These are phyloP conservation scores for Raffaelea ambrosiae DNA, from an alignment of 2,329 filamentous ascomycete genomes.

Conservation along the genomic window DNA sequence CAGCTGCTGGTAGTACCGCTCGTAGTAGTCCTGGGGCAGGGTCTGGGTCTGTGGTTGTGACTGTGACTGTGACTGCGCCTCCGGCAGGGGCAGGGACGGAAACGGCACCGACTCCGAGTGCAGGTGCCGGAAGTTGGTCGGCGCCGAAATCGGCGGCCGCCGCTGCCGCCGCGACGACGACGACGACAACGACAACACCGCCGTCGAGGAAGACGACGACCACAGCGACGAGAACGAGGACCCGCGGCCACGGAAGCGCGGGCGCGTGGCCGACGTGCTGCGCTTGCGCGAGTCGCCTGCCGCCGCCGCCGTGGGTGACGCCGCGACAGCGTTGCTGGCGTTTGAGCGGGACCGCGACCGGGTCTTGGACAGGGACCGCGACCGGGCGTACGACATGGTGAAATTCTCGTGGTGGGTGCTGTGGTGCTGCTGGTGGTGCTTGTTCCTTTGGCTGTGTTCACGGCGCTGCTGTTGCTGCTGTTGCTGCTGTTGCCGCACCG, in stretches of 20 bases:
- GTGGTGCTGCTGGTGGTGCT: not conserved
- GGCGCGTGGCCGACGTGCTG: slow-evolving; percentile 35
- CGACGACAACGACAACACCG: slow-evolving; percentile 22
- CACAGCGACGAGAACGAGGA: slow-evolving; percentile 23
- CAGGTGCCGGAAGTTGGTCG: slow-evolving; percentile 52
- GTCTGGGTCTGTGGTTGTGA: not conserved
- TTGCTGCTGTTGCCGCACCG: not conserved
- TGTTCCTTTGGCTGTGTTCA: not conserved
- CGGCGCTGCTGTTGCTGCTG: not conserved
- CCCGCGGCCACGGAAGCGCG: slow-evolving; percentile 32
- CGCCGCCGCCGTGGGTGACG: no score
- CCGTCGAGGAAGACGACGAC: slow-evolving; percentile 27
- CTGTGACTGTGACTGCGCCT: not conserved
- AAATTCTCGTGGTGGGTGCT: no score
- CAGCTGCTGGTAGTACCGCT: not conserved
- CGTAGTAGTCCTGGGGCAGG: not conserved
- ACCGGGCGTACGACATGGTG: no score
- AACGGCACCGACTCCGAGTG: slow-evolving; percentile 24
- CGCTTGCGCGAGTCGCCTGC: slow-evolving; percentile 23
- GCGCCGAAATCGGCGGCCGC: slow-evolving; percentile 48
- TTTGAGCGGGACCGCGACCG: slow-evolving; percentile 5
- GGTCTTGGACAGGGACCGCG: not conserved
- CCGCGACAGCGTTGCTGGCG: no score
- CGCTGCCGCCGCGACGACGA: slow-evolving; percentile 37
- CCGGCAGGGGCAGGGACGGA: slow-evolving; percentile 5